Conservation (phyloP, 345 rosid genomes). For the Kernera saxatilis region DNA sequence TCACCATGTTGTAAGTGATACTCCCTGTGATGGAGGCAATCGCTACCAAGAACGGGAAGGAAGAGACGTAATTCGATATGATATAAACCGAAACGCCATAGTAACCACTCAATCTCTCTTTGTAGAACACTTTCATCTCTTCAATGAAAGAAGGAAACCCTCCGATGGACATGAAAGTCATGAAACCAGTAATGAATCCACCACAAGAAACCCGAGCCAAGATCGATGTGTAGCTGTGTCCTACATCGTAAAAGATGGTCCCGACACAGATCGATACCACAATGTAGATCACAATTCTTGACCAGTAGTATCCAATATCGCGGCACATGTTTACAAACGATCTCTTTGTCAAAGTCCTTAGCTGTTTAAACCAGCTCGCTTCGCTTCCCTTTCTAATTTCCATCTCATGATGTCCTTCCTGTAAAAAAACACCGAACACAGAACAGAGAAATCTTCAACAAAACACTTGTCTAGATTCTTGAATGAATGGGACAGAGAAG, state of each 20-base stretch:
- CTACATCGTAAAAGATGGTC: slow-evolving; percentile 55
- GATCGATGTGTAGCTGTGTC: slow-evolving; percentile 62
- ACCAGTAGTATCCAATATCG: slow-evolving; percentile 81
- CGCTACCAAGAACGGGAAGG: slow-evolving; percentile 61
- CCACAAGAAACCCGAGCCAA: slow-evolving; percentile 70
- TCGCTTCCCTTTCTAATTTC: slow-evolving; percentile 35
- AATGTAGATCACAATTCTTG: slow-evolving; percentile 62
- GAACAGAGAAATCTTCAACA: background rate
- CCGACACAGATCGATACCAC: slow-evolving; percentile 71
- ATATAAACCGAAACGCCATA: slow-evolving; percentile 74
- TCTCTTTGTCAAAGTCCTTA: slow-evolving; percentile 52
- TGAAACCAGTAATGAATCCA: slow-evolving; percentile 67
- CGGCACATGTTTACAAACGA: slow-evolving; percentile 73
- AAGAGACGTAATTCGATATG: slow-evolving; percentile 64
- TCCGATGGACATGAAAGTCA: slow-evolving; percentile 87
- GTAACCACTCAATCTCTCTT: slow-evolving; percentile 67
- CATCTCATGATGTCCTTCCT: slow-evolving; percentile 50
- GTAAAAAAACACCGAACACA: background rate
- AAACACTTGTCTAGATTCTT: background rate
- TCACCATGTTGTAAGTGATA: slow-evolving; percentile 64
- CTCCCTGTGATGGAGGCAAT: slow-evolving; percentile 45
- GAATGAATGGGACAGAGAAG: background rate
- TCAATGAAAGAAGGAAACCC: slow-evolving; percentile 87
- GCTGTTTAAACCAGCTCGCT: slow-evolving; percentile 66
- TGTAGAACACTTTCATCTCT: slow-evolving; percentile 73